Conservation (phyloP, 768 basidiomycete genomes). For the Lactifluus subvellereus region DNA sequence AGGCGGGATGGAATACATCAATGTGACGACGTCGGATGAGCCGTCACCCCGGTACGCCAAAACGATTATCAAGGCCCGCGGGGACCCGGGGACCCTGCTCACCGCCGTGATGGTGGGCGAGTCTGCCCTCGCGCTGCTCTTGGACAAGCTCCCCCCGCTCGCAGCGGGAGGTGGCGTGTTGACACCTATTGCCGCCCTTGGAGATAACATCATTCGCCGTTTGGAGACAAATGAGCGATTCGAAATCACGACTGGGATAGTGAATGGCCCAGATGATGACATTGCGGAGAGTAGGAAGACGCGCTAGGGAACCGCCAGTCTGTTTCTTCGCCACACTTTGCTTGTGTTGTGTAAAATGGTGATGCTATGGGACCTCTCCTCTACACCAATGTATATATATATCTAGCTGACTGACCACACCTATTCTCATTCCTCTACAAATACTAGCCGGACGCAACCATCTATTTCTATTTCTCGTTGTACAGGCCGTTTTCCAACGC, state of each 20-base stretch:
- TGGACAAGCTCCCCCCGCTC: conserved; percentile 52
- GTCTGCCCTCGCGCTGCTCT: conserved; percentile 64
- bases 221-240: conserved; percentile 54
- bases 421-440: conserved; percentile 1
- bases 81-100: conserved; percentile 71
- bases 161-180: conserved; percentile 69
- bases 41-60: conserved; percentile 44
- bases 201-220: conserved; percentile 65
- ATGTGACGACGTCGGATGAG: conserved; percentile 57
- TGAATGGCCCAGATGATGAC: conserved; percentile 24
- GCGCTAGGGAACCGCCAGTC: not conserved
- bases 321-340: not conserved
- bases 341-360: not conserved
- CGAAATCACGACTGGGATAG: conserved; percentile 48
- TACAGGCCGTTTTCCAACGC: conserved; percentile 15
- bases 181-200: conserved; percentile 80
- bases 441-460: conserved; percentile 12
- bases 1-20: conserved; percentile 59
- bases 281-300: conserved; percentile 7
- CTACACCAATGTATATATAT: not conserved
- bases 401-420: too few relatives aligned
- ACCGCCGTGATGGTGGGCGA: conserved; percentile 73
- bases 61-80: conserved; percentile 55
- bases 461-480: conserved; percentile 17
- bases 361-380: too few relatives aligned